Conservation (phyloP, 2,329 filamentous ascomycete species). For the Fusarium sp. region DNA sequence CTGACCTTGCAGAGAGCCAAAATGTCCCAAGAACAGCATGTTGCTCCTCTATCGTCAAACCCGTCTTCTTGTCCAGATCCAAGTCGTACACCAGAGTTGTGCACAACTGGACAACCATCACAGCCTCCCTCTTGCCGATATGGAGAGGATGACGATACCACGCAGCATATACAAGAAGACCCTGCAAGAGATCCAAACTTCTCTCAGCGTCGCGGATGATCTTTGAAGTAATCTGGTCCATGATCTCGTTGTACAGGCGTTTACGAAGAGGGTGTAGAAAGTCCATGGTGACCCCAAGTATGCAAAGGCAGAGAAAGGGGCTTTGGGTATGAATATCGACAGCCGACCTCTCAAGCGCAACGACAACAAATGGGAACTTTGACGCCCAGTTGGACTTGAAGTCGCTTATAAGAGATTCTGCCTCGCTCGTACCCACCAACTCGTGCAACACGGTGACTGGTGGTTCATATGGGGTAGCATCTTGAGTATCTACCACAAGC, state of each 20-base stretch:
- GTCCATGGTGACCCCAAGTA: background rate
- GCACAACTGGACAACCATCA: background rate
- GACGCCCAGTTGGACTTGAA: background rate
- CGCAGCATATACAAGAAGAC: background rate
- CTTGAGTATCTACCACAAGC: background rate
- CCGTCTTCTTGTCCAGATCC: background rate
- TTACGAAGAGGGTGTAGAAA: background rate
- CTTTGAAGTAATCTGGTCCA: background rate
- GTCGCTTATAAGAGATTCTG: background rate
- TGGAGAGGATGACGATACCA: background rate
- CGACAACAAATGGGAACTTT: background rate
- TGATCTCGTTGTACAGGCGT: background rate
- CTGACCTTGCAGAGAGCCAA: background rate
- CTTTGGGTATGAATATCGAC: background rate
- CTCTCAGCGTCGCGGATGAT: background rate
- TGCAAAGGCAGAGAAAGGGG: background rate
- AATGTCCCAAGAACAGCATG: background rate
- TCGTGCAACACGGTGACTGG: background rate
- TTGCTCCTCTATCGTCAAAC: background rate
- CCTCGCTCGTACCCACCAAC: background rate
- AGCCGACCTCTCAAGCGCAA: background rate
- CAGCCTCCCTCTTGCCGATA: background rate
- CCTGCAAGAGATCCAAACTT: background rate
- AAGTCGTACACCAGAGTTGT: background rate
- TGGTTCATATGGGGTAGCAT: background rate